phyloP scores from a whole-genome alignment of 148 eudicot species.

The Beta vulgaris region DNA sequence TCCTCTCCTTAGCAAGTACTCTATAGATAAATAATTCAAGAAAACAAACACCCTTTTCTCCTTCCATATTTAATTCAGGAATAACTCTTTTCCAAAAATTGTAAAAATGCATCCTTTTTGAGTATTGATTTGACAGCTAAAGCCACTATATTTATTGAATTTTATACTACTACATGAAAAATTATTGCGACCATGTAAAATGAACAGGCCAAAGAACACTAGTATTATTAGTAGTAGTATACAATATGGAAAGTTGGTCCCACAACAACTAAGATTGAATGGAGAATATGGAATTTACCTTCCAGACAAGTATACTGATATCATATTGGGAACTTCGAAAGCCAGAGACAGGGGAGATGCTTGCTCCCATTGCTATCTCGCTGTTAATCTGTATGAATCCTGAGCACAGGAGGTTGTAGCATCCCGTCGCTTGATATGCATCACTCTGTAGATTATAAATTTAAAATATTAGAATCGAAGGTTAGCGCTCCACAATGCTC shows the following conservation, averaged over 20 bases:
- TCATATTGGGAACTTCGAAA: constrained; percentile 83
- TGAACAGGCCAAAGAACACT: too few species aligned
- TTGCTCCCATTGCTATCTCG: constrained; percentile 96
- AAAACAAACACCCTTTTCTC: constrained; percentile 1
- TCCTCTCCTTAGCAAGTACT: background rate
- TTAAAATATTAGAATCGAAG: background rate
- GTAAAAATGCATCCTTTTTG: constrained; percentile 25
- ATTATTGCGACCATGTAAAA: constrained; percentile 12
- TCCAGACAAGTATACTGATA: constrained; percentile 96
- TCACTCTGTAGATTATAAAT: constrained; percentile 60
- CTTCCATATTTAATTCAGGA: constrained; percentile 8
- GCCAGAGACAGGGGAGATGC: constrained; percentile 92
- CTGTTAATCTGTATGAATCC: constrained; percentile 95
- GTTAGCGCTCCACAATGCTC: background rate
- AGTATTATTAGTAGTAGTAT: too few species aligned
- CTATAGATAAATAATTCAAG: background rate
- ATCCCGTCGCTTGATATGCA: constrained; percentile 98
- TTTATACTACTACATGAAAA: constrained; percentile 6
- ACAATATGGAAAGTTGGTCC: background rate
- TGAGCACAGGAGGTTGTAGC: constrained; percentile 94
- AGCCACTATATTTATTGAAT: constrained; percentile 2
- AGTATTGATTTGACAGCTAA: constrained; percentile 28
- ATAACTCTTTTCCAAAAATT: constrained; percentile 24
- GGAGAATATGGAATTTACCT: constrained; percentile 51
- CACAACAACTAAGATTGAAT: constrained; percentile 8